phyloP scores from a whole-genome alignment of 352 stramenopile genomes.

The Thalassiosira ordinaria region DNA sequence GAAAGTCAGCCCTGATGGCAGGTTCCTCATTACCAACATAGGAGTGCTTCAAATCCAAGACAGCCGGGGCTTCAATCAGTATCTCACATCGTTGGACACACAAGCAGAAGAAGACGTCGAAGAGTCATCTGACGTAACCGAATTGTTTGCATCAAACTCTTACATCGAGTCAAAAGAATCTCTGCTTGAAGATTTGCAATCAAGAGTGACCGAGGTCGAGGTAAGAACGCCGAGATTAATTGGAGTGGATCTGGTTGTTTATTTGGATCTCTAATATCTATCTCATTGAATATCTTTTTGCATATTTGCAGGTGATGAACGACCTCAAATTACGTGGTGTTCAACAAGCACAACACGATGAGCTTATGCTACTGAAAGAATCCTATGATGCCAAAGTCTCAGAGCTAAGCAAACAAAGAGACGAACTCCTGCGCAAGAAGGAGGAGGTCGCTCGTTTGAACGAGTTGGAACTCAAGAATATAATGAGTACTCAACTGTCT shows the following conservation, averaged over 20 bases:
- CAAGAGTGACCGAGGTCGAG: not conserved
- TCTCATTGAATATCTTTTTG: too few relatives aligned
- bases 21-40: conserved; percentile 10
- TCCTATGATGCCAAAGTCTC: not conserved
- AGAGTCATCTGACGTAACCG: not conserved
- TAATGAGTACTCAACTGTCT: not conserved
- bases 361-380: not conserved
- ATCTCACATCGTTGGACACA: not conserved
- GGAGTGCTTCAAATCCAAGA: not conserved
- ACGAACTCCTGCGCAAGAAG: not conserved
- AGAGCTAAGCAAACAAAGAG: not conserved
- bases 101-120: not conserved
- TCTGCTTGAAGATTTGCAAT: not conserved
- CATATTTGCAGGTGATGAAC: too few relatives aligned
- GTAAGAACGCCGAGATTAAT: too few relatives aligned
- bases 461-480: not conserved
- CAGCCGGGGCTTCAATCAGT: not conserved
- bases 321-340: not conserved
- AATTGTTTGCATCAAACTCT: not conserved
- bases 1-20: not conserved
- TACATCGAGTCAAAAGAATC: not conserved
- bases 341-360: not conserved
- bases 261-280: too few relatives aligned
- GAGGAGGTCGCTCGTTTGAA: not conserved
- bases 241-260: too few relatives aligned